phyloP scores from a whole-genome alignment of 2,329 filamentous ascomycete genomes.

The Macrophomina phaseolina region DNA sequence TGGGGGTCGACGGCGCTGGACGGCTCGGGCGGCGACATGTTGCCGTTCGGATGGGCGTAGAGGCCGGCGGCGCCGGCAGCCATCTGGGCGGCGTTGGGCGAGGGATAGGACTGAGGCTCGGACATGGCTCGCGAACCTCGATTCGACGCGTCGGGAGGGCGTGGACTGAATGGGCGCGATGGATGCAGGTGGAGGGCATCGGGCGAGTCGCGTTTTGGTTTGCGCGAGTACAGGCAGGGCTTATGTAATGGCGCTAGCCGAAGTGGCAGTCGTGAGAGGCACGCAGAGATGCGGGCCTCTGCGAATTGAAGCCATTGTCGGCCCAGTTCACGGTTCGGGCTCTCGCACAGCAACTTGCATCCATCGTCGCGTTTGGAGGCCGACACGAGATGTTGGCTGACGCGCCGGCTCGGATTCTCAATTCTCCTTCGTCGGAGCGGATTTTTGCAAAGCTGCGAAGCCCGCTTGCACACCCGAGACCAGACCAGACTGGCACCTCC shows the following conservation, averaged over 20 bases:
- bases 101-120: conserved; percentile 36
- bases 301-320: conserved; percentile 12
- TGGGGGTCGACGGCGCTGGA: conserved; percentile 26
- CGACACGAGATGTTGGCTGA: conserved; percentile 24
- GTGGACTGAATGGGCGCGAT: conserved; percentile 17
- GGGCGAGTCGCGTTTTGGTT: conserved; percentile 26
- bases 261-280: conserved; percentile 23
- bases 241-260: conserved; percentile 29
- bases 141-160: conserved; percentile 32
- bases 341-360: conserved; percentile 10
- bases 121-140: conserved; percentile 32
- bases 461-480: neutral
- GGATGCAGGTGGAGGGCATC: conserved; percentile 33
- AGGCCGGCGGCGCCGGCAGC: conserved; percentile 39
- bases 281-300: conserved; percentile 8
- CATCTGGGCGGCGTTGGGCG: conserved; percentile 41
- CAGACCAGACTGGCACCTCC: neutral
- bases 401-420: conserved; percentile 22
- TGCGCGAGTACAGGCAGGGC: conserved; percentile 23
- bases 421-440: conserved; percentile 20
- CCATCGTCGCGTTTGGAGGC: conserved; percentile 13
- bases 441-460: neutral
- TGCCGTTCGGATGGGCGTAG: conserved; percentile 44
- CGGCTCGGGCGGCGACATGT: conserved; percentile 32
- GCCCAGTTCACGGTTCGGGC: conserved; percentile 4